Base-by-base conservation (phyloP, 2,329 filamentous ascomycete genomes). In the Rugonectria rugulosa region DNA sequence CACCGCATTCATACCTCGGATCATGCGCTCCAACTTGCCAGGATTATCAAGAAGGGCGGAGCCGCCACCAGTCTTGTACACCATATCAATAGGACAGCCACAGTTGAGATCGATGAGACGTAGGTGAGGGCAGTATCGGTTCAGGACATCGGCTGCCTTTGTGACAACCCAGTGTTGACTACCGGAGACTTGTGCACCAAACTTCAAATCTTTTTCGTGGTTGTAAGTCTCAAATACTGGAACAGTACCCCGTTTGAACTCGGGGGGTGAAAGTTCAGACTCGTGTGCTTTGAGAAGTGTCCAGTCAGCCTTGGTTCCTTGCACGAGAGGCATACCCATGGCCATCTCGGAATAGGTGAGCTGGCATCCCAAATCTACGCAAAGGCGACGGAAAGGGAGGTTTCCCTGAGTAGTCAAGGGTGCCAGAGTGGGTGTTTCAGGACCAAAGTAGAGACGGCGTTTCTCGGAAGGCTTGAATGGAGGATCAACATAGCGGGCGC, bases 301-400 rank as follows among this genome's bases (percentile, higher is more conserved):
- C 95, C 95, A 99, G 77, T 99, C 95, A 2, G 88, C 83, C 75
- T 94, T 96, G 61, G 90, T 86, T 29, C 95, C 95, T 73, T 97
- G 92, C 6, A 99, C 82, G 36, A 99, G 77, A 9, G 94, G 93
- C 73, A 96, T 79, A 23, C 91, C 88, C 84, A 99, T 90, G 4
- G 94, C 95, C 95, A 99, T 99, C 75, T 99, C 95, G 0, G 94
- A 98, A 79, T 97, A 99, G 0, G 95, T 99, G 43, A 96, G 81
- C 70, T 97, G 90, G 23, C 92, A 93, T 29, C 95, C 95, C 20
- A 98, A 83, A 51, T 93, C 89, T 11, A 92, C 88, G 69, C 93
- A 97, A 24, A 99, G 84, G 44, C 95, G 86, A 53, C 95, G 88
- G 79, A 97, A 99, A 1, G 95, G 95, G 42, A 98, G 81, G 68